A percentile compares a stretch with the other conserved stretches of the same genome.
Evolutionary conservation across 768 basidiomycete species (phyloP).

Genomic region (Suillus discolor): DNA sequence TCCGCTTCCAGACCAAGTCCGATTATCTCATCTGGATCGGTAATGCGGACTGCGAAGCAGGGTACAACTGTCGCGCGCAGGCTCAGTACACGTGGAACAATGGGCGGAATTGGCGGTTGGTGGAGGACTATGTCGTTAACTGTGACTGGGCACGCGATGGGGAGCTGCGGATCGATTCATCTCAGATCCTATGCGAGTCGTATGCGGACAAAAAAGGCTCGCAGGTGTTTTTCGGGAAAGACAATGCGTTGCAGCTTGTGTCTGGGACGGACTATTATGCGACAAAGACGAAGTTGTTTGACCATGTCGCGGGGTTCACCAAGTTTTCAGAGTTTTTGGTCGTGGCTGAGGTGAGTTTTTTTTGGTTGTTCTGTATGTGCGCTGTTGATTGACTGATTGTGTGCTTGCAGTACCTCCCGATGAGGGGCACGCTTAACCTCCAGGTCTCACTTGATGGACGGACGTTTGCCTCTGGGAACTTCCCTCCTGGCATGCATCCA

Average conservation of each 20-base stretch:
- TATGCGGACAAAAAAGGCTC: constrained; percentile 80
- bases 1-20: too few relatives aligned
- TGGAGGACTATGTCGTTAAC: constrained; percentile 87
- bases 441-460: too few relatives aligned
- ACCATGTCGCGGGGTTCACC: constrained; percentile 90
- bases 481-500: too few relatives aligned
- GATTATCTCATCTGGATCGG: too few relatives aligned
- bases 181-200: constrained; percentile 91
- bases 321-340: constrained; percentile 97
- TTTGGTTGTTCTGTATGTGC: too few relatives aligned
- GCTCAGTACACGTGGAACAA: constrained; percentile 77
- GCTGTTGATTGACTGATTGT: too few relatives aligned
- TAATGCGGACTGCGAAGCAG: too few relatives aligned
- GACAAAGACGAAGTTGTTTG: constrained; percentile 77
- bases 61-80: constrained; percentile 46
- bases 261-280: constrained; percentile 74
- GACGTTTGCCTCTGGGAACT: too few relatives aligned
- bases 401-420: too few relatives aligned
- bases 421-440: too few relatives aligned
- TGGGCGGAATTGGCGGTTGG: constrained; percentile 70
- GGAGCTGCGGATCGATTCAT: constrained; percentile 76
- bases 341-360: constrained; percentile 79
- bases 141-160: constrained; percentile 91
- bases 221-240: constrained; percentile 57
- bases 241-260: constrained; percentile 74